A percentile compares a stretch with the other conserved stretches of the same genome.
Evolutionary conservation across 108 stramenopile species (phyloP).

Genomic region (Skeletonema grethae): DNA sequence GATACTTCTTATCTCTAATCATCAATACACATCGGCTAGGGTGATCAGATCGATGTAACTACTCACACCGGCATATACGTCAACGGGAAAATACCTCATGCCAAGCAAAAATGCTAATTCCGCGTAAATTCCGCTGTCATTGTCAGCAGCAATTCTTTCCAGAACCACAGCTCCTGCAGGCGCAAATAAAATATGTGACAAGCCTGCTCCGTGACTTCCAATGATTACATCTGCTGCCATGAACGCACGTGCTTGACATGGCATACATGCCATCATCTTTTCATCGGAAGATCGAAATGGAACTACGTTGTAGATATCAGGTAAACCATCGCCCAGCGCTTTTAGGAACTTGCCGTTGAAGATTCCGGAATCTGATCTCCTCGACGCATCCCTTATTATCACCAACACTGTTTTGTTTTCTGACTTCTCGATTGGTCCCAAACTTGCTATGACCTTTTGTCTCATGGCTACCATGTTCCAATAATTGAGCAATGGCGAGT

Average conservation of each 20-base stretch:
- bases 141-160: not conserved
- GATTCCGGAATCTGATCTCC: not conserved
- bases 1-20: not conserved
- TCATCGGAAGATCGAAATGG: slow-evolving; percentile 9
- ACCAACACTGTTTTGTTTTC: slow-evolving; percentile 12
- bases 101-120: slow-evolving; percentile 6
- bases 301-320: not conserved
- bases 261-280: slow-evolving; percentile 2
- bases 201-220: slow-evolving; percentile 11
- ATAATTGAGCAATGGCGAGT: slow-evolving; percentile 7
- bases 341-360: slow-evolving; percentile 1
- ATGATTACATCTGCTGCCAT: slow-evolving; percentile 8
- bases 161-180: not conserved
- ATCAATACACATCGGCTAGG: not conserved
- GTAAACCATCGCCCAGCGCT: slow-evolving; percentile 1
- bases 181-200: slow-evolving; percentile 8
- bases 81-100: slow-evolving; percentile 1
- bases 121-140: slow-evolving; percentile 7
- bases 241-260: slow-evolving; percentile 6
- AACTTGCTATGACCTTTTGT: not conserved
- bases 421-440: slow-evolving; percentile 4
- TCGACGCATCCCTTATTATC: slow-evolving; percentile 8
- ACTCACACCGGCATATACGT: not conserved
- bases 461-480: slow-evolving; percentile 1
- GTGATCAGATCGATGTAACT: not conserved